Percentiles rank a stretch among this genome's conserved stretches.
Evolutionary conservation across 805 yeast species (phyloP).

Genomic region (Wickerhamomyces hampshirensis): DNA sequence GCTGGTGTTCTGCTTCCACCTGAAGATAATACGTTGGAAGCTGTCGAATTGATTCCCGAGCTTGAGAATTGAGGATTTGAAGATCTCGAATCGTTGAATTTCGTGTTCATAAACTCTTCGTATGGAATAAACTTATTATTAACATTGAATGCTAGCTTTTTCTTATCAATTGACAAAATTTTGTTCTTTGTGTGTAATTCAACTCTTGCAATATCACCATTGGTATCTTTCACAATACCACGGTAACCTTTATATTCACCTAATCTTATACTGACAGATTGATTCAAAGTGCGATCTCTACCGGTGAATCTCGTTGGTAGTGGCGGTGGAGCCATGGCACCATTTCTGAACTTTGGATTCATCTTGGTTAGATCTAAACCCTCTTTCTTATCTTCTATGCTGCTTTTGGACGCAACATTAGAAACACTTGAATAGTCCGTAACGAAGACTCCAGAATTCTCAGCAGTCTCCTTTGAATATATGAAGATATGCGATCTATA

Average conservation of each 20-base stretch:
- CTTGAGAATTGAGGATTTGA: conserved; percentile 14
- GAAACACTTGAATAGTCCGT: conserved; percentile 70
- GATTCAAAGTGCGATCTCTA: conserved; percentile 75
- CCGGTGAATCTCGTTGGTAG: conserved; percentile 57
- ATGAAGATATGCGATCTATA: conserved; percentile 76
- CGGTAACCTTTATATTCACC: conserved; percentile 89
- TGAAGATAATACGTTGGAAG: too few relatives aligned
- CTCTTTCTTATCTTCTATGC: conserved; percentile 37
- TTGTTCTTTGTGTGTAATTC: conserved; percentile 92
- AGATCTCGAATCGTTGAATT: conserved; percentile 17
- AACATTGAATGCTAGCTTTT: conserved; percentile 62
- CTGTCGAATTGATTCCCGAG: conserved; percentile 3
- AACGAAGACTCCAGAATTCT: conserved; percentile 89
- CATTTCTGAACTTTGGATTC: conserved; percentile 69
- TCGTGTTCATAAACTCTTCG: conserved; percentile 65
- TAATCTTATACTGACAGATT: conserved; percentile 84
- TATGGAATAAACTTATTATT: conserved; percentile 73
- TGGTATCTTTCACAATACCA: conserved; percentile 92
- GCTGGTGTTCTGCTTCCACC: conserved; percentile 27
- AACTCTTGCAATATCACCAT: conserved; percentile 85
- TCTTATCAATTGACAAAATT: conserved; percentile 77
- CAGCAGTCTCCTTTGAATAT: conserved; percentile 71
- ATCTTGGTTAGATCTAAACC: conserved; percentile 71
- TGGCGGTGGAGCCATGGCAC: conserved; percentile 55
- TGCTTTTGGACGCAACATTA: conserved; percentile 81